phyloP scores from a whole-genome alignment of 257 asterid species.

The Fraxinus anomala region DNA sequence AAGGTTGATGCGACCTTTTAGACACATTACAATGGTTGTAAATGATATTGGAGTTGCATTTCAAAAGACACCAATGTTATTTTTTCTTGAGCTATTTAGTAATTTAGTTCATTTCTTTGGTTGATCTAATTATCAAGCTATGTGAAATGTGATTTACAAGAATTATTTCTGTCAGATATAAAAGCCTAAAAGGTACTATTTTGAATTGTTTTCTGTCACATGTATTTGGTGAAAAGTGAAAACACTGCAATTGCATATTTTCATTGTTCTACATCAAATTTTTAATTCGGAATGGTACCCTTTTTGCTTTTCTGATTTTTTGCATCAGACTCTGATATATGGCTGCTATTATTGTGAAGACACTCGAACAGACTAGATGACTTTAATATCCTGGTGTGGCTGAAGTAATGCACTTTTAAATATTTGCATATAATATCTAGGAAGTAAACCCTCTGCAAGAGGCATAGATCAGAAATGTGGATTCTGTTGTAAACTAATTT shows the following conservation, averaged over 20 bases:
- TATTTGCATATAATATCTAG: neutral
- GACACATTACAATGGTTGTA: neutral
- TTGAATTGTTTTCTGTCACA: neutral
- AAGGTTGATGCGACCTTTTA: neutral
- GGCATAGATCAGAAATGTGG: neutral
- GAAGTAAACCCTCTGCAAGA: neutral
- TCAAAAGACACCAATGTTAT: neutral
- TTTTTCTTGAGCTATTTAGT: neutral
- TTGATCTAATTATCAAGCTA: neutral
- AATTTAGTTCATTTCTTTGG: neutral
- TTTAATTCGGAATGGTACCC: neutral
- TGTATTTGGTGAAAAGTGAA: no score
- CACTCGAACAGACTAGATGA: neutral
- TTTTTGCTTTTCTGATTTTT: no score
- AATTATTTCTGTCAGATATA: no score
- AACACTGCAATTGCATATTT: neutral
- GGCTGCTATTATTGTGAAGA: neutral
- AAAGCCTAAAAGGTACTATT: neutral
- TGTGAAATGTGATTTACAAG: neutral
- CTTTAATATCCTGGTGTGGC: neutral
- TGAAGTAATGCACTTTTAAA: neutral
- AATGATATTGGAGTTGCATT: neutral
- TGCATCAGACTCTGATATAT: neutral
- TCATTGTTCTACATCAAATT: neutral
- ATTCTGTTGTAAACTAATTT: neutral